Evolutionary conservation across 2,329 filamentous ascomycete genomes (phyloP).

Genomic region (Dothistroma septosporum): DNA sequence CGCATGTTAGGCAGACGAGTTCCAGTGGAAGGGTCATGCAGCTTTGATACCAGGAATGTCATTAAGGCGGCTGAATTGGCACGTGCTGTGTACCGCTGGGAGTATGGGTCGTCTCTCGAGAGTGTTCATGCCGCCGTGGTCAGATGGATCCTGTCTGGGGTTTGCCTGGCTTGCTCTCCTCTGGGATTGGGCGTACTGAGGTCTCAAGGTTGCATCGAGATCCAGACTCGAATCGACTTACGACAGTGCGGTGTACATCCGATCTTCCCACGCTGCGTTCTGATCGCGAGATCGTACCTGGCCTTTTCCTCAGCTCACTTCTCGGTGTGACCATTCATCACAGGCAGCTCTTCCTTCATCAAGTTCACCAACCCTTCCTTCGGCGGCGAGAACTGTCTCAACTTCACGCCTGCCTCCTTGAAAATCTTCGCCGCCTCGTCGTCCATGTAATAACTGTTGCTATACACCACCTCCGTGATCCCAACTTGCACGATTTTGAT

Average conservation of each 20-base stretch:
- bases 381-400: conserved; percentile 78
- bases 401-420: conserved; percentile 71
- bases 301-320: not conserved
- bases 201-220: no score
- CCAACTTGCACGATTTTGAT: conserved; percentile 98
- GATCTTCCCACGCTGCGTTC: no score
- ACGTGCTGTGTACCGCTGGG: not conserved
- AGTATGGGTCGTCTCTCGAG: no score
- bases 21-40: conserved; percentile 16
- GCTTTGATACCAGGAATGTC: conserved; percentile 8
- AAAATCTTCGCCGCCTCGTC: conserved; percentile 72
- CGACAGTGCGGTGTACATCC: no score
- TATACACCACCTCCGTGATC: conserved; percentile 93
- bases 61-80: not conserved
- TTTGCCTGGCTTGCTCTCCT: no score
- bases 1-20: conserved; percentile 59
- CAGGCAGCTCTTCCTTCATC: conserved; percentile 3
- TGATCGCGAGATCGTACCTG: no score
- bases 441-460: conserved; percentile 92
- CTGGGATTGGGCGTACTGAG: no score
- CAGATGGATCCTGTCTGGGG: no score
- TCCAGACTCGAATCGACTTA: no score
- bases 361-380: conserved; percentile 35
- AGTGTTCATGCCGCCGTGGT: no score
- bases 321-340: conserved; percentile 4